phyloP scores from a whole-genome alignment of 208 protist genomes.

The Crithidia bombi region DNA sequence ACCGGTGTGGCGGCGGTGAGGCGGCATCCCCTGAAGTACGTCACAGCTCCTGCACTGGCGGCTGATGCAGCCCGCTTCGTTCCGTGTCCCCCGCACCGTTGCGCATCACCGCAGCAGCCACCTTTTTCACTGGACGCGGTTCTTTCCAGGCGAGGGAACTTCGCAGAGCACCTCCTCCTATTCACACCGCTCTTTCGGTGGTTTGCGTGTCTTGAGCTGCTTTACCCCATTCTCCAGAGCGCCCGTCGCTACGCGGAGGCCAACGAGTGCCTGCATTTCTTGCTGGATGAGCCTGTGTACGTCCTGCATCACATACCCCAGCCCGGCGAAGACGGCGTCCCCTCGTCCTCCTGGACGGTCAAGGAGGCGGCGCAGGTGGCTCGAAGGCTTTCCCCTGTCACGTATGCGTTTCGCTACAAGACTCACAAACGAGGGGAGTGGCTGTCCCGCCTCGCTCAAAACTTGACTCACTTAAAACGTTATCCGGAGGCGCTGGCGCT shows the following conservation, averaged over 20 bases:
- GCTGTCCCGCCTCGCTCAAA: conserved; percentile 63
- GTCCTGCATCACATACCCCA: conserved; percentile 33
- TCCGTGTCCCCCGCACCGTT: neutral
- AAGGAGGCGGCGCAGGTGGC: neutral
- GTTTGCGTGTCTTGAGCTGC: conserved; percentile 69
- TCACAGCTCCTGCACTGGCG: neutral
- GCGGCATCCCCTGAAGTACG: conserved; percentile 15
- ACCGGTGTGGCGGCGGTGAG: conserved; percentile 31
- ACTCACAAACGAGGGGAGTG: conserved; percentile 69
- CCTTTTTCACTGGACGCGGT: conserved; percentile 23
- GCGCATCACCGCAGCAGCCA: neutral
- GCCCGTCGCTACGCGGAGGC: conserved; percentile 57
- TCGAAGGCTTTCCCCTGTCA: conserved; percentile 11
- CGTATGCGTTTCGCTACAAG: conserved; percentile 61
- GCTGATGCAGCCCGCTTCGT: conserved; percentile 7
- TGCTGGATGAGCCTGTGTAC: conserved; percentile 66
- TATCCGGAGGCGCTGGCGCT: conserved; percentile 51
- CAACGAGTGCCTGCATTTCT: conserved; percentile 59
- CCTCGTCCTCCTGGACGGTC: neutral
- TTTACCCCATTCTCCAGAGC: conserved; percentile 62
- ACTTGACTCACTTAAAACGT: conserved; percentile 52
- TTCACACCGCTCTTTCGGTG: conserved; percentile 78
- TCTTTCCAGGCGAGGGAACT: conserved; percentile 47
- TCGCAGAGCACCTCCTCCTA: conserved; percentile 64
- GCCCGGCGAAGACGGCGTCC: neutral